Conservation (phyloP, 2,329 filamentous ascomycete genomes). For the Xylariaceae sp. region DNA sequence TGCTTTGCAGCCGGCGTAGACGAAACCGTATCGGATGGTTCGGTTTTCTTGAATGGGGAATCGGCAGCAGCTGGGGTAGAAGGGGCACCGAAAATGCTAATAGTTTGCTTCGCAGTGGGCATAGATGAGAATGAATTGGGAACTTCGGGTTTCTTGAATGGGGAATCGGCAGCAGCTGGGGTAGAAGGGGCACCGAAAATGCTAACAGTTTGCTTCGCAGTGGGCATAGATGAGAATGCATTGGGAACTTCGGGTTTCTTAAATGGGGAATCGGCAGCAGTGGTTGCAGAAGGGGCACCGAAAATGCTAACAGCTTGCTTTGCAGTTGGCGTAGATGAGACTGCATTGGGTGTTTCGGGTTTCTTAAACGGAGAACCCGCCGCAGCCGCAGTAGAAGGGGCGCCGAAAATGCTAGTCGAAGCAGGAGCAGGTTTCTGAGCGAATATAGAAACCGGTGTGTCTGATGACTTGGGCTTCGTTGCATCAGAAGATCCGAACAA, state of each 20-base stretch:
- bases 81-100: slow-evolving; percentile 17
- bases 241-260: not conserved
- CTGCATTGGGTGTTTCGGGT: slow-evolving; percentile 2
- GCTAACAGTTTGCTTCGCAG: no score
- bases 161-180: no score
- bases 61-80: not conserved
- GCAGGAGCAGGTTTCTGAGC: slow-evolving; percentile 17
- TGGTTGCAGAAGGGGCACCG: not conserved
- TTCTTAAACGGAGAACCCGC: slow-evolving; percentile 6
- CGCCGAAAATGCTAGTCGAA: slow-evolving; percentile 17
- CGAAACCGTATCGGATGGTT: not conserved
- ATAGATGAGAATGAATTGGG: not conserved
- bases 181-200: no score
- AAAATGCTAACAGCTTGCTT: slow-evolving; percentile 12
- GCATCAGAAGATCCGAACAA: slow-evolving; percentile 22
- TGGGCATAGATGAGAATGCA: no score
- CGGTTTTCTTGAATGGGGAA: slow-evolving; percentile 8
- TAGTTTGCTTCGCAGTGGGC: slow-evolving; percentile 6
- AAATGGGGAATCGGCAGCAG: not conserved
- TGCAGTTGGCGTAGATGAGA: not conserved
- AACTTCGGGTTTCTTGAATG: no score
- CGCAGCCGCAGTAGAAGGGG: slow-evolving; percentile 2
- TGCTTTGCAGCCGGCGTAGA: slow-evolving; percentile 2
- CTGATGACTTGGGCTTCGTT: slow-evolving; percentile 20
- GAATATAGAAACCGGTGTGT: slow-evolving; percentile 23